Evolutionary conservation across 2,329 filamentous ascomycete genomes (phyloP), one percentile per base, ranked within the genome.

Genomic region (Scortechinia acanthostroma): DNA sequence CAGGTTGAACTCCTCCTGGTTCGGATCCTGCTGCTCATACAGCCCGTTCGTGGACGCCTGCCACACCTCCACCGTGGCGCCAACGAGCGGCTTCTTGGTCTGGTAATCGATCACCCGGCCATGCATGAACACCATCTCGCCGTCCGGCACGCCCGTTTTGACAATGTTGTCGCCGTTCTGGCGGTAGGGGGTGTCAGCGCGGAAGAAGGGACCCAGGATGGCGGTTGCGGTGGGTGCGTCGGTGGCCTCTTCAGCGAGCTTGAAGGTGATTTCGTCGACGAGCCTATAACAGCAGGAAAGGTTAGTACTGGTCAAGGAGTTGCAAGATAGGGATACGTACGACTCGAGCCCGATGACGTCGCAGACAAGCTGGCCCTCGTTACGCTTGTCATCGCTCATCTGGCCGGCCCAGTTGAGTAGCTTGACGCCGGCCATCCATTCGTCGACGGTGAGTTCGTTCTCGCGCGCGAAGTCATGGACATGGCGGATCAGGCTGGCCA

Each of bases 11-110:
- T 90, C 85, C 4, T 74, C 69, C 64, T 90, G 85, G 2, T 76
- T 64, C 0, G 74, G 66, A 51, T 90, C 86, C 62, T 90, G 86
- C 62, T 89, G 84, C 65, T 89, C 85, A 51, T 84, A 83, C 55
- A 40, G 20, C 17, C 63, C 51, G 50, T 84, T 83, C 1, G 79
- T 79, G 1, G 74, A 76, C 1, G 77, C 77, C 54, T 83, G 72
- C 79, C 79, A 84, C n/a, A 80, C 67, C 57, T 84, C 78, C 4
- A 84, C 64, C 16, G 69, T 66, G 0, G 75, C 76, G 37, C 69
- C 70, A 16, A 65, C 65, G n/a, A 83, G 65, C 0, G 78, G 78
- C 55, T 76, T 64, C 48, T 73, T 71, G 1, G 76, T 80, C 22
- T 56, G 60, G 48, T 69, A 69, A 56, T 80, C 76, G 3, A 69